Percentiles rank a stretch among this genome's conserved stretches.
Evolutionary conservation across 208 protist species (phyloP).

Genomic region (Trypanosoma cruzi): DNA sequence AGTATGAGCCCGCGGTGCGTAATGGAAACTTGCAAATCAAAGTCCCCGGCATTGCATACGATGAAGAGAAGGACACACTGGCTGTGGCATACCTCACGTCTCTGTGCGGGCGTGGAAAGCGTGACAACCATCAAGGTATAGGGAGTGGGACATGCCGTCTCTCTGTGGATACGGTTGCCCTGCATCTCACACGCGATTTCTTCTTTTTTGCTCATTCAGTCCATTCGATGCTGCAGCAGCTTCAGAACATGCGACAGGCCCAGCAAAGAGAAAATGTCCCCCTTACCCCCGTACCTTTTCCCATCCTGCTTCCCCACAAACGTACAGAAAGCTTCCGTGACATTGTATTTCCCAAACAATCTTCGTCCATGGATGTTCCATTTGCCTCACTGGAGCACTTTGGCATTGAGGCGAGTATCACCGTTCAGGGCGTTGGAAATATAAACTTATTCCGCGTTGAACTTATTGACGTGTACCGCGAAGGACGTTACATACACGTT

Average conservation of each 20-base stretch:
- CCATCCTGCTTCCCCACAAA: not conserved
- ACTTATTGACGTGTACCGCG: slow-evolving; percentile 50
- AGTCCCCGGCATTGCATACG: slow-evolving; percentile 56
- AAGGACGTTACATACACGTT: slow-evolving; percentile 47
- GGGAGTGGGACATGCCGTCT: slow-evolving; percentile 67
- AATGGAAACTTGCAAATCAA: slow-evolving; percentile 61
- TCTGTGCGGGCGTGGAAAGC: slow-evolving; percentile 47
- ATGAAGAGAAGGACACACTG: slow-evolving; percentile 62
- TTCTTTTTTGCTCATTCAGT: slow-evolving; percentile 57
- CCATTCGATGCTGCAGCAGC: slow-evolving; percentile 25
- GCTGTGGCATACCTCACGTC: slow-evolving; percentile 55
- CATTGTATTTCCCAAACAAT: not conserved
- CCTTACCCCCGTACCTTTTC: not conserved
- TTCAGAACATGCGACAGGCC: not conserved
- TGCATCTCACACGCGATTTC: slow-evolving; percentile 70
- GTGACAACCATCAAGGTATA: slow-evolving; percentile 48
- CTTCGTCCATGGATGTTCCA: not conserved
- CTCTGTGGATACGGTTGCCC: slow-evolving; percentile 44
- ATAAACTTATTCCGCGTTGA: slow-evolving; percentile 37
- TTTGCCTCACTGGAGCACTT: slow-evolving; percentile 6
- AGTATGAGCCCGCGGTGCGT: slow-evolving; percentile 73
- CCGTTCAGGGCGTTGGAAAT: slow-evolving; percentile 63
- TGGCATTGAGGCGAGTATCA: slow-evolving; percentile 36
- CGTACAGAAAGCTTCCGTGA: not conserved
- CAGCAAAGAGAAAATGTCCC: not conserved